These are phyloP conservation scores for Penicillium carneum DNA, from an alignment of 2,329 filamentous ascomycete species.

Conservation along the genomic window DNA sequence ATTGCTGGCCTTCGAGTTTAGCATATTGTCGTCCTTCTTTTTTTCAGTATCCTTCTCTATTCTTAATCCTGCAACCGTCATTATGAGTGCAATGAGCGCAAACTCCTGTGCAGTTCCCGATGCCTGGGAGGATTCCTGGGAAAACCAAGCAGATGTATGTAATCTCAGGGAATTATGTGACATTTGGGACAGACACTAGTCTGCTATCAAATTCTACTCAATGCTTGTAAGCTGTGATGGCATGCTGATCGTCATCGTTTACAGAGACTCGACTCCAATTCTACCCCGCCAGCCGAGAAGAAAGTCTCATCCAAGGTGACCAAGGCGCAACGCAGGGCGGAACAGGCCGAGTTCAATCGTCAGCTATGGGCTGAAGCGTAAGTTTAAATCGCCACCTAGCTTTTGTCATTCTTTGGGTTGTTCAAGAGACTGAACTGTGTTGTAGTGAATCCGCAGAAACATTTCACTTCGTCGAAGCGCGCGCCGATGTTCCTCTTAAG, in stretches of 20 bases:
- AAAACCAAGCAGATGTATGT: conserved; percentile 74
- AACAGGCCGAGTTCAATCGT: conserved; percentile 82
- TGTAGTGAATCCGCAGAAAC: conserved; percentile 75
- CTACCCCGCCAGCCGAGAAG: conserved; percentile 53
- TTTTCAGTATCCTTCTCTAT: conserved; percentile 5
- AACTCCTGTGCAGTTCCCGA: conserved; percentile 67
- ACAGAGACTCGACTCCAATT: conserved; percentile 51
- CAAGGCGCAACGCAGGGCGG: conserved; percentile 78
- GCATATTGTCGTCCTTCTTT: neutral
- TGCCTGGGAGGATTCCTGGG: conserved; percentile 95
- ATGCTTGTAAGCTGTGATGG: neutral
- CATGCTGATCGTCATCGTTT: conserved; percentile 18
- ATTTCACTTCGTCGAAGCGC: conserved; percentile 76
- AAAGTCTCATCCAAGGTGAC: conserved; percentile 64
- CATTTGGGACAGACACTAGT: neutral
- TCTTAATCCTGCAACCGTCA: conserved; percentile 5
- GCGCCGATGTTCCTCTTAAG: conserved; percentile 68
- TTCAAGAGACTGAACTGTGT: conserved; percentile 7
- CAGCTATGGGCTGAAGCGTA: conserved; percentile 91
- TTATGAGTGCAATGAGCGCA: conserved; percentile 46
- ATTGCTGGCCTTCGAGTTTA: conserved; percentile 14
- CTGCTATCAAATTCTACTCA: neutral
- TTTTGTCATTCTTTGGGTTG: neutral
- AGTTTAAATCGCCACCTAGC: conserved; percentile 6
- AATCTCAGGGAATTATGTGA: neutral